Evolutionary conservation across 1,284 basidiomycete species (phyloP).

Genomic region (Jaminaea rosea): DNA sequence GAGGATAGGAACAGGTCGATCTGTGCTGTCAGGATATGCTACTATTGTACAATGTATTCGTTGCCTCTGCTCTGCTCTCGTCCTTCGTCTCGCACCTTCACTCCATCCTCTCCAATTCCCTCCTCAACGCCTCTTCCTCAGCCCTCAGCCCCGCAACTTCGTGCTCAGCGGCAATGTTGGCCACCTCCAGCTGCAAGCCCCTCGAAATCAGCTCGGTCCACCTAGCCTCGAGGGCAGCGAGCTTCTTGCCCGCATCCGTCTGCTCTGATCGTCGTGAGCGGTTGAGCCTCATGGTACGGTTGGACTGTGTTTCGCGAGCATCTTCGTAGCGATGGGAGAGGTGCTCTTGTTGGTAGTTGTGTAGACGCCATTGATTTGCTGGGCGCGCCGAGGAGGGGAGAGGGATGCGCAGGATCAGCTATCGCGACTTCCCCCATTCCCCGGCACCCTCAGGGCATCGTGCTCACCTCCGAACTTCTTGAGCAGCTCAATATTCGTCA

Average conservation of each 20-base stretch:
- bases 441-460: slow-evolving; percentile 76
- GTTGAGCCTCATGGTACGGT: slow-evolving; percentile 27
- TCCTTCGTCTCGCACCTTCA: neutral
- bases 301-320: slow-evolving; percentile 4
- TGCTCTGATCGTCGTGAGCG: slow-evolving; percentile 46
- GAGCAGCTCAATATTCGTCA: slow-evolving; percentile 73
- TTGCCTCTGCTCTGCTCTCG: neutral
- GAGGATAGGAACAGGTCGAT: neutral
- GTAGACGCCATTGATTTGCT: slow-evolving; percentile 24
- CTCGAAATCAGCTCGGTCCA: slow-evolving; percentile 83
- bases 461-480: slow-evolving; percentile 80
- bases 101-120: slow-evolving; percentile 5
- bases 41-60: too few relatives aligned
- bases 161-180: slow-evolving; percentile 70
- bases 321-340: slow-evolving; percentile 11
- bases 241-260: slow-evolving; percentile 65
- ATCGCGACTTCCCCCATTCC: slow-evolving; percentile 55
- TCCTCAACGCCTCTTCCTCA: slow-evolving; percentile 25
- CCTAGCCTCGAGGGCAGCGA: slow-evolving; percentile 67
- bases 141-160: slow-evolving; percentile 53
- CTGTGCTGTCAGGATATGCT: too few relatives aligned
- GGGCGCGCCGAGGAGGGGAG: too few relatives aligned
- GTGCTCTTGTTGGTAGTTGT: slow-evolving; percentile 33
- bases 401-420: neutral
- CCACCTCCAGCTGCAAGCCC: slow-evolving; percentile 80